These are phyloP conservation scores for Sporothrix dimorphospora DNA, from an alignment of 2,329 filamentous ascomycete species.

Conservation along the genomic window DNA sequence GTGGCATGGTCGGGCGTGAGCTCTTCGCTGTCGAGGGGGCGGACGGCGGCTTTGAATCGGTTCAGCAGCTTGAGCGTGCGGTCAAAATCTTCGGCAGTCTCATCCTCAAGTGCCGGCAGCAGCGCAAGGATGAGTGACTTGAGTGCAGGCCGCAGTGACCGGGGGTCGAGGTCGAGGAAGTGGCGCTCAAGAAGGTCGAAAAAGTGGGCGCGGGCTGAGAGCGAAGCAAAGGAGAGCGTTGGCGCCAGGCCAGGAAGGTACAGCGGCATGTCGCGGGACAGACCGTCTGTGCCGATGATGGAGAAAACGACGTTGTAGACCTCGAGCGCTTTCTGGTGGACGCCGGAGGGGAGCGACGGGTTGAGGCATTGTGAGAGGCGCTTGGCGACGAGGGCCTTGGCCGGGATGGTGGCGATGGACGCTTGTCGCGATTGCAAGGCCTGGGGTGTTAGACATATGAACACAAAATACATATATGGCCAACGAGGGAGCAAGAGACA, in stretches of 20 bases:
- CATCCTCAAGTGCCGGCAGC: slow-evolving; percentile 89
- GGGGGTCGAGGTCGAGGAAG: slow-evolving; percentile 71
- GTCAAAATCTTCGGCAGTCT: slow-evolving; percentile 96
- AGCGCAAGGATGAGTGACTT: slow-evolving; percentile 90
- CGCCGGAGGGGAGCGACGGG: slow-evolving; percentile 87
- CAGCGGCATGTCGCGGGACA: slow-evolving; percentile 80
- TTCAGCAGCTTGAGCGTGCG: slow-evolving; percentile 78
- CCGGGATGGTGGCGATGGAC: slow-evolving; percentile 72
- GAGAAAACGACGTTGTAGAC: slow-evolving; percentile 90
- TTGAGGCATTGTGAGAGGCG: slow-evolving; percentile 94
- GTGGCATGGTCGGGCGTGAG: slow-evolving; percentile 58
- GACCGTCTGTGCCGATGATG: slow-evolving; percentile 76
- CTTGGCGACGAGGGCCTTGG: slow-evolving; percentile 82
- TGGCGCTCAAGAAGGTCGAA: slow-evolving; percentile 82
- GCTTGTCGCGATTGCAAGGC: slow-evolving; percentile 85
- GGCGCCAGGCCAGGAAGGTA: slow-evolving; percentile 89
- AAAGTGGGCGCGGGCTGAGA: slow-evolving; percentile 84
- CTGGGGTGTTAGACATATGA: slow-evolving; percentile 48
- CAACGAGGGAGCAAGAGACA: slow-evolving; percentile 39
- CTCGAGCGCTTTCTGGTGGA: slow-evolving; percentile 96
- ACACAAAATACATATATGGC: not conserved
- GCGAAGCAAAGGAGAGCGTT: slow-evolving; percentile 90
- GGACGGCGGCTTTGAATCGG: slow-evolving; percentile 71
- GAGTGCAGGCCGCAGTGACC: slow-evolving; percentile 78
- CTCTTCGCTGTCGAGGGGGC: slow-evolving; percentile 55